Evolutionary conservation across 1,284 basidiomycete genomes (phyloP).

Genomic region (Rhodotorula sp.): DNA sequence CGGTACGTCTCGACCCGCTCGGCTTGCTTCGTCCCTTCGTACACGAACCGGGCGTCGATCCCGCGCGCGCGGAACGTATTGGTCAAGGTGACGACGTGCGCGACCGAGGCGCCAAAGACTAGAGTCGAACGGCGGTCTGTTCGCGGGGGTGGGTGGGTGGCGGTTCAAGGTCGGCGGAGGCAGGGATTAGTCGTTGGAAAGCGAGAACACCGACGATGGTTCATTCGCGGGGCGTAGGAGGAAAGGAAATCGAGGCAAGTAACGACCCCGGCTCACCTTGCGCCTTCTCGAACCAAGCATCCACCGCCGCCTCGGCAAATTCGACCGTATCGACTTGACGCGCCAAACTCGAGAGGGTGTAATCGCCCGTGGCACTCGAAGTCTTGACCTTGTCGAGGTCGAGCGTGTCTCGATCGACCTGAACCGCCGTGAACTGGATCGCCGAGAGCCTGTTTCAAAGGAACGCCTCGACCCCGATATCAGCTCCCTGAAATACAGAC

Average conservation of each 20-base stretch:
- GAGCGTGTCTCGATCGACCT: constrained; percentile 58
- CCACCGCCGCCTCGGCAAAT: constrained; percentile 72
- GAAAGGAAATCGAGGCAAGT: neutral
- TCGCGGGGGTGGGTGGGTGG: constrained; percentile 4
- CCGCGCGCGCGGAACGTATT: constrained; percentile 66
- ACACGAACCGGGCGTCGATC: constrained; percentile 80
- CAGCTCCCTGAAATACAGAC: neutral
- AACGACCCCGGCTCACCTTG: constrained; percentile 54
- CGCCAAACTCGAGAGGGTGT: constrained; percentile 69
- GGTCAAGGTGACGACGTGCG: constrained; percentile 54
- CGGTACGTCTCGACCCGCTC: constrained; percentile 67
- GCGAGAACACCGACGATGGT: no score
- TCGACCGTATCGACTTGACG: constrained; percentile 73
- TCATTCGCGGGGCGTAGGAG: no score
- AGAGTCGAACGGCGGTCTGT: constrained; percentile 75
- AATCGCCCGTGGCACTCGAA: constrained; percentile 70
- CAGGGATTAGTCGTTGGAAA: no score
- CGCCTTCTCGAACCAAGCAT: constrained; percentile 77
- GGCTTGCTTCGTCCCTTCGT: constrained; percentile 60
- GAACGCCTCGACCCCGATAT: no score
- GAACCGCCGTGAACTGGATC: constrained; percentile 76
- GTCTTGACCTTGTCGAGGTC: constrained; percentile 66
- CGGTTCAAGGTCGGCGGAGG: neutral
- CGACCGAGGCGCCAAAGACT: constrained; percentile 83
- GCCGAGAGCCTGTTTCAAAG: constrained; percentile 66